Evolutionary conservation across 345 rosid species (phyloP).

Genomic region (Iberis pinnata): DNA sequence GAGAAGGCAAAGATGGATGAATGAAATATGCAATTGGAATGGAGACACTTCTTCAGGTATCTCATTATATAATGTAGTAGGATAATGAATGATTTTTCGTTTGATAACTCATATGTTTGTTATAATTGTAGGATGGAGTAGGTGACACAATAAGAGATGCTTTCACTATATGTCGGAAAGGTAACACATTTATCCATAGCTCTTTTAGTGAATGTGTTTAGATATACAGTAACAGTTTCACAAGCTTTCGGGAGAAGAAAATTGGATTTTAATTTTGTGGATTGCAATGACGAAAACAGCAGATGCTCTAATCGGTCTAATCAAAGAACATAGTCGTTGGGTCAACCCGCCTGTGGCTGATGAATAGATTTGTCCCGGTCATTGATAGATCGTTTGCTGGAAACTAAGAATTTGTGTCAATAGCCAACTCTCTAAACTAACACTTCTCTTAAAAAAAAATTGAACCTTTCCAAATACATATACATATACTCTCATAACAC

Average conservation of each 20-base stretch:
- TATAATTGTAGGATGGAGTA: constrained; percentile 69
- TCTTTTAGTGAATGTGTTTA: constrained; percentile 6
- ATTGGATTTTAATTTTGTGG: constrained; percentile 9
- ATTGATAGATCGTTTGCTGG: background rate
- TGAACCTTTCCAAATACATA: no score
- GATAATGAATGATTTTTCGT: background rate
- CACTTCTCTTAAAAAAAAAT: no score
- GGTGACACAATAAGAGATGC: constrained; percentile 99
- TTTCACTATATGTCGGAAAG: no score
- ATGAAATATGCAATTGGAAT: constrained; percentile 99
- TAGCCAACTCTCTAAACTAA: no score
- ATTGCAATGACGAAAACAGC: constrained; percentile 84
- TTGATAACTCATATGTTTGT: no score
- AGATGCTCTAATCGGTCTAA: constrained; percentile 76
- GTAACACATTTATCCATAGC: no score
- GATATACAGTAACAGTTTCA: background rate
- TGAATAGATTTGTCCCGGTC: constrained; percentile 9
- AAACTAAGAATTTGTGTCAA: constrained; percentile 1
- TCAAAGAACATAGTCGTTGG: constrained; percentile 96
- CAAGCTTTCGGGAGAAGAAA: background rate
- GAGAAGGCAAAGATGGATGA: constrained; percentile 99
- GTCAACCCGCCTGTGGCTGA: constrained; percentile 66
- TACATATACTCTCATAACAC: no score
- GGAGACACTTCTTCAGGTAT: constrained; percentile 93
- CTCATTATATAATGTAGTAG: background rate